Percentiles rank a stretch among this genome's conserved stretches.
phyloP scores from a whole-genome alignment of 305 asterid genomes.

The Fraxinus nigra region DNA sequence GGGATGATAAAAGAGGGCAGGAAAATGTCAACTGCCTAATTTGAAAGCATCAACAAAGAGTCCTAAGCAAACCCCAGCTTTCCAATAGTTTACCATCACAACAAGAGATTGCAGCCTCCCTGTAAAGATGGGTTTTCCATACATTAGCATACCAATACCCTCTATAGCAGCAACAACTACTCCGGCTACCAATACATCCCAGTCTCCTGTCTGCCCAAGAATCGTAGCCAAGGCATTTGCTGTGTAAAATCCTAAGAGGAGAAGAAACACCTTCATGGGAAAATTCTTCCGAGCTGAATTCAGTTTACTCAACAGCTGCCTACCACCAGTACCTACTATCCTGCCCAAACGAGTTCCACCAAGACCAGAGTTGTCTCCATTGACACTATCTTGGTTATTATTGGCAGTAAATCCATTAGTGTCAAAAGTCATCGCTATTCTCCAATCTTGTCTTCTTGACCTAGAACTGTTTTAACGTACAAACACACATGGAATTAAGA shows the following conservation, averaged over 20 bases:
- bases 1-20: background rate
- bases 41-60: constrained; percentile 93
- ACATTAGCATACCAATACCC: constrained; percentile 95
- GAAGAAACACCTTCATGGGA: constrained; percentile 82
- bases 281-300: constrained; percentile 82
- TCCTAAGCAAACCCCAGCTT: constrained; percentile 93
- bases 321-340: constrained; percentile 77
- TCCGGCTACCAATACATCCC: constrained; percentile 98
- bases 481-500: constrained; percentile 5
- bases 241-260: constrained; percentile 89
- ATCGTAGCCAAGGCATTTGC: constrained; percentile 94
- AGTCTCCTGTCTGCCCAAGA: constrained; percentile 95
- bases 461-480: constrained; percentile 32
- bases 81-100: constrained; percentile 86
- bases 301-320: constrained; percentile 69
- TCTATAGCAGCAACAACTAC: constrained; percentile 90
- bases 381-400: constrained; percentile 50
- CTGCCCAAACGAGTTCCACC: constrained; percentile 93
- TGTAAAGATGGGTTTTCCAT: constrained; percentile 52
- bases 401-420: constrained; percentile 62
- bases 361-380: constrained; percentile 38
- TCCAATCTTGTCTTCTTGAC: constrained; percentile 36
- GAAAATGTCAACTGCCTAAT: constrained; percentile 60
- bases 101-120: constrained; percentile 67
- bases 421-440: constrained; percentile 59